Conservation (phyloP, 305 asterid genomes). For the Solanum aculeatissimum region DNA sequence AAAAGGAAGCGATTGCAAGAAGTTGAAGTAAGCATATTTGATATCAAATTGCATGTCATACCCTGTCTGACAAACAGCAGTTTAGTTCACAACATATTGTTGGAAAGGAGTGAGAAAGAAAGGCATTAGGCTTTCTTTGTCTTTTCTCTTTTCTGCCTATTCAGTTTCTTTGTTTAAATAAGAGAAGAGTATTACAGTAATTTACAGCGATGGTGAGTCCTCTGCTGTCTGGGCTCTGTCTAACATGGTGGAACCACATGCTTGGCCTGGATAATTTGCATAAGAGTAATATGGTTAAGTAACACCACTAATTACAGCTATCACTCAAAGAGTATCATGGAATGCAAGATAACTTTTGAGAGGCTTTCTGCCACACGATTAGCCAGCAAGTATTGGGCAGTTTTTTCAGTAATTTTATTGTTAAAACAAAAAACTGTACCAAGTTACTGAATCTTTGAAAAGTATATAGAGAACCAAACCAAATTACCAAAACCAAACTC, state of each 20-base stretch:
- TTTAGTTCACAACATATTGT: neutral
- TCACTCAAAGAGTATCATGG: neutral
- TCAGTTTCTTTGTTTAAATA: neutral
- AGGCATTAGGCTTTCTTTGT: neutral
- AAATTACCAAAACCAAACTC: neutral
- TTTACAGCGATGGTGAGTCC: constrained; percentile 75
- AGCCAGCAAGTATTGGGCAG: neutral
- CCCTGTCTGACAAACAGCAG: constrained; percentile 45
- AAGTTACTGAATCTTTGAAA: neutral
- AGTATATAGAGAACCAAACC: neutral
- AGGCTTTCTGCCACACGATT: neutral
- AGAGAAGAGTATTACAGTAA: constrained; percentile 43
- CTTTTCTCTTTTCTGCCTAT: neutral
- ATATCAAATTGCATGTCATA: constrained; percentile 87
- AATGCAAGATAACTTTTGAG: neutral
- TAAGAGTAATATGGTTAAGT: neutral
- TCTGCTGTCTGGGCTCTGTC: constrained; percentile 54
- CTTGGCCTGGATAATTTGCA: constrained; percentile 63
- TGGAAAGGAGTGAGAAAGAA: neutral
- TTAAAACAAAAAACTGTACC: neutral
- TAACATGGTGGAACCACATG: constrained; percentile 97
- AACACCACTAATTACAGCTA: neutral
- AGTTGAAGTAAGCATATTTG: constrained; percentile 84
- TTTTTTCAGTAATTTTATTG: neutral
- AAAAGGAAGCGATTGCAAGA: constrained; percentile 53